Conservation (phyloP, 345 rosid species). For the Euphorbia pulcherrima region DNA sequence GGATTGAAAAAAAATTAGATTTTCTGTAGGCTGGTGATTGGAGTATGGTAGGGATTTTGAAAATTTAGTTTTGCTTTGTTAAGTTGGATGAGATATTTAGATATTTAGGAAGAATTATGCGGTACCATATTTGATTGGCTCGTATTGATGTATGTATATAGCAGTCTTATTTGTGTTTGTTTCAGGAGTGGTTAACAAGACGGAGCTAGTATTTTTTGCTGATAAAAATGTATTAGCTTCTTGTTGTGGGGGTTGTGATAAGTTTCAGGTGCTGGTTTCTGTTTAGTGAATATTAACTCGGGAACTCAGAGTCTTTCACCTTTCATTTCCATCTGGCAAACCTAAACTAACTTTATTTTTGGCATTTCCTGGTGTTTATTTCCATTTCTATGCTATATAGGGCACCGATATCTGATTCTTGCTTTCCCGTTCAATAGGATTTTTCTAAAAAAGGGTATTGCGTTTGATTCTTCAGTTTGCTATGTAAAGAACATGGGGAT, state of each 20-base stretch:
- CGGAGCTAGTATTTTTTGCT: not conserved
- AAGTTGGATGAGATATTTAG: not conserved
- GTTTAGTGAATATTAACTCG: too few species aligned
- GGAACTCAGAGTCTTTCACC: too few species aligned
- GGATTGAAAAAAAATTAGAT: not conserved
- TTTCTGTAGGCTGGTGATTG: not conserved
- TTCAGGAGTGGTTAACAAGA: not conserved
- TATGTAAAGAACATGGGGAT: too few species aligned
- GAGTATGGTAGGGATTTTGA: not conserved
- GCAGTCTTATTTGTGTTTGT: not conserved
- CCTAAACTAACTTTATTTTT: too few species aligned
- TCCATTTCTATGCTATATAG: too few species aligned
- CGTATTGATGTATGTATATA: not conserved
- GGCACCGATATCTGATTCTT: too few species aligned
- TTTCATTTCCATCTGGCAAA: too few species aligned
- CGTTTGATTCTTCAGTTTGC: too few species aligned
- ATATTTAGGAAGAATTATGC: too few species aligned
- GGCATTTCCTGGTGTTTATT: too few species aligned
- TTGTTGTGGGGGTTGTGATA: not conserved
- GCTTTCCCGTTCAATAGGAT: too few species aligned
- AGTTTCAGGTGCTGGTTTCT: not conserved
- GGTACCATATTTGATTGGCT: not conserved
- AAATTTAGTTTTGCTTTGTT: not conserved
- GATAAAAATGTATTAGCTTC: not conserved
- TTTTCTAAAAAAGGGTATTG: too few species aligned